phyloP scores from a whole-genome alignment of 257 asterid species.

The Haberlea rhodopensis region DNA sequence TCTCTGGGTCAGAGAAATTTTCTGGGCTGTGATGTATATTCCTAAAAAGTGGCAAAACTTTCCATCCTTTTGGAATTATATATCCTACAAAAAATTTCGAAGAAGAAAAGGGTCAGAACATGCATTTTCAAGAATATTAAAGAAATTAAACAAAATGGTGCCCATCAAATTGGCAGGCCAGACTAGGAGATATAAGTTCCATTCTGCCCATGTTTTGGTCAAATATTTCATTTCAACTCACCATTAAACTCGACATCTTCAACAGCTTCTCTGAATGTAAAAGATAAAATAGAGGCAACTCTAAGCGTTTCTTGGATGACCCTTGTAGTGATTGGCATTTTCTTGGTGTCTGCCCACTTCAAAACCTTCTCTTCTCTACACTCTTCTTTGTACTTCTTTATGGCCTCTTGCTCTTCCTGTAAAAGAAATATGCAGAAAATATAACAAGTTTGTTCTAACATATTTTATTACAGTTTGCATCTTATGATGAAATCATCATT shows the following conservation, averaged over 20 bases:
- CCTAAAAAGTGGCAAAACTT: constrained; percentile 88
- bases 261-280: constrained; percentile 82
- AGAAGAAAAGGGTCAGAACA: background rate
- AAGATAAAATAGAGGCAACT: constrained; percentile 67
- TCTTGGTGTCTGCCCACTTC: constrained; percentile 59
- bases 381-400: constrained; percentile 42
- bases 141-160: background rate
- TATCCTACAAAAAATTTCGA: constrained; percentile 45
- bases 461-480: no score
- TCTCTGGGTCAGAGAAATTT: constrained; percentile 82
- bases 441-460: background rate
- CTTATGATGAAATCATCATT: background rate
- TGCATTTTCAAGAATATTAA: background rate
- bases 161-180: background rate
- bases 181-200: background rate
- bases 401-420: constrained; percentile 75
- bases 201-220: constrained; percentile 1
- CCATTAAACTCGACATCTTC: constrained; percentile 76
- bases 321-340: constrained; percentile 64
- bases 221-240: constrained; percentile 27
- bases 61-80: constrained; percentile 93
- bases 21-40: constrained; percentile 91
- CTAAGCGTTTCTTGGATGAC: constrained; percentile 79
- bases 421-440: background rate
- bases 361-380: constrained; percentile 39